phyloP scores from a whole-genome alignment of 2,329 filamentous ascomycete species.

The Huntiella bhutanensis region DNA sequence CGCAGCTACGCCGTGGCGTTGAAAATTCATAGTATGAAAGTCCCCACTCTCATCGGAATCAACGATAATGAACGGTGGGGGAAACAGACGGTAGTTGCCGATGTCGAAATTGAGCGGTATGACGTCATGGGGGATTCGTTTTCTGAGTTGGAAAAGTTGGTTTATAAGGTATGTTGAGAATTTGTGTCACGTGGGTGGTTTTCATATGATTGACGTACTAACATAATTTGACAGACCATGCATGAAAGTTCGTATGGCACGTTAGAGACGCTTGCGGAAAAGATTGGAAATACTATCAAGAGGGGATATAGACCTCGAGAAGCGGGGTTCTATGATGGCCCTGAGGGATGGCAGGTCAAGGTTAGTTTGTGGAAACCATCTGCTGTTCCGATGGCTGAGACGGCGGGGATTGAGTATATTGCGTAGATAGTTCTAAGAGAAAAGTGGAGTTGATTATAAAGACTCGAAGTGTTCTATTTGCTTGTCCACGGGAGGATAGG shows the following conservation, averaged over 20 bases:
- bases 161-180: conserved; percentile 27
- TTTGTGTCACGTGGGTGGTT: background rate
- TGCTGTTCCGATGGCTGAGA: conserved; percentile 54
- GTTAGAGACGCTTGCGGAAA: conserved; percentile 38
- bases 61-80: conserved; percentile 49
- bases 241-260: conserved; percentile 40
- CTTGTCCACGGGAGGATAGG: too few species aligned
- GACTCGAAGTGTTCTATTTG: too few species aligned
- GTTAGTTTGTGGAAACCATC: conserved; percentile 53
- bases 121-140: conserved; percentile 30
- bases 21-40: conserved; percentile 35
- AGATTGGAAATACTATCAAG: conserved; percentile 28
- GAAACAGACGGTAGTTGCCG: conserved; percentile 48
- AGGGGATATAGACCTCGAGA: conserved; percentile 19
- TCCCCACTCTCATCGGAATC: conserved; percentile 53
- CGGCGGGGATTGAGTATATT: conserved; percentile 40
- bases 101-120: conserved; percentile 40
- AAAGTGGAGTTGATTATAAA: too few species aligned
- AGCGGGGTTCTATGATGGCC: conserved; percentile 8
- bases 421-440: background rate
- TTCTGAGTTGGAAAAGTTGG: conserved; percentile 34
- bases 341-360: conserved; percentile 30
- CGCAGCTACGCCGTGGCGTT: conserved; percentile 20
- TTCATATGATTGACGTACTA: background rate
- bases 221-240: conserved; percentile 25